These are phyloP conservation scores for Plasmopara muralis DNA, from an alignment of 352 stramenopile species.

Conservation along the genomic window DNA sequence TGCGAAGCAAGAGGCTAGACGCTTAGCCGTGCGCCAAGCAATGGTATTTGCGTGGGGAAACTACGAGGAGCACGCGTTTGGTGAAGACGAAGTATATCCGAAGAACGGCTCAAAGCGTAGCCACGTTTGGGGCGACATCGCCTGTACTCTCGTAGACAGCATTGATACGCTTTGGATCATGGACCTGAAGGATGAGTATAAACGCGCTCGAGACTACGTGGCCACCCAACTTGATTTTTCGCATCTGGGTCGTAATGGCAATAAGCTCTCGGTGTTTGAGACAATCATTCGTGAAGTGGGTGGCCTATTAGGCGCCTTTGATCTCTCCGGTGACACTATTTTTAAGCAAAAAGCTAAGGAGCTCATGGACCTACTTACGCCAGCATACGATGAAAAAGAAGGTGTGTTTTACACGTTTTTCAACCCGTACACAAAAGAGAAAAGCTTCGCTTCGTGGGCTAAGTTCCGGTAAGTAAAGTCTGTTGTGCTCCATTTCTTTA, in stretches of 20 bases:
- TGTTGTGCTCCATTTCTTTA: background rate
- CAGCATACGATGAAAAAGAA: slow-evolving; percentile 84
- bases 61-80: slow-evolving; percentile 94
- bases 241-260: slow-evolving; percentile 49
- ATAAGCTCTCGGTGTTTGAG: slow-evolving; percentile 94
- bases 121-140: slow-evolving; percentile 88
- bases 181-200: slow-evolving; percentile 90
- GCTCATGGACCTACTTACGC: slow-evolving; percentile 86
- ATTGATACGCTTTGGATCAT: slow-evolving; percentile 98
- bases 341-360: slow-evolving; percentile 92
- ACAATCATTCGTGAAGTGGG: slow-evolving; percentile 98
- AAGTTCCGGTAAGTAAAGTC: slow-evolving; percentile 24
- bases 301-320: slow-evolving; percentile 94
- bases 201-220: slow-evolving; percentile 86
- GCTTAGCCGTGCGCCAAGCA: slow-evolving; percentile 39
- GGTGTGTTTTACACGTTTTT: slow-evolving; percentile 89
- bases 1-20: slow-evolving; percentile 36
- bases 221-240: slow-evolving; percentile 71
- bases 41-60: slow-evolving; percentile 79
- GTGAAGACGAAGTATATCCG: slow-evolving; percentile 92
- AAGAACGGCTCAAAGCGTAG: slow-evolving; percentile 49
- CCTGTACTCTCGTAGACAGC: slow-evolving; percentile 89
- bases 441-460: slow-evolving; percentile 35
- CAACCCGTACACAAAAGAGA: slow-evolving; percentile 76
- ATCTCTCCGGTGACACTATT: slow-evolving; percentile 76